Evolutionary conservation across 1,284 basidiomycete genomes (phyloP).

Genomic region (Puccinia sorghi): DNA sequence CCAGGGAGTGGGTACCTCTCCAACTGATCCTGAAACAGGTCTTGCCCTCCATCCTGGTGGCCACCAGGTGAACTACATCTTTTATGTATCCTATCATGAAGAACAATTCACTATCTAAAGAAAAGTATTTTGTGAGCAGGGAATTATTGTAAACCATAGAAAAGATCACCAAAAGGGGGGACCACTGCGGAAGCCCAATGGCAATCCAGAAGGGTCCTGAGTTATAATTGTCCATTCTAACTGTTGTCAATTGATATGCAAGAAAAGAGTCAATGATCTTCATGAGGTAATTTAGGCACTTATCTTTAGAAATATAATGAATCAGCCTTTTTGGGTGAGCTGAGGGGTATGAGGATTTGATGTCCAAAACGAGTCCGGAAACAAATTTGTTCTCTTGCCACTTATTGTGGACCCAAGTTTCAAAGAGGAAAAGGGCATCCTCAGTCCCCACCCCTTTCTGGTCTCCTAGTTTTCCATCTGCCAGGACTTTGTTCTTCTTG

Average conservation of each 20-base stretch:
- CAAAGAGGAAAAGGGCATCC: no score
- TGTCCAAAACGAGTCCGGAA: no score
- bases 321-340: not conserved
- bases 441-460: no score
- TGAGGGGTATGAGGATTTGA: not conserved
- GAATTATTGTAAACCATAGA: slow-evolving; percentile 20
- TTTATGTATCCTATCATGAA: slow-evolving; percentile 2
- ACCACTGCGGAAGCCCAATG: not conserved
- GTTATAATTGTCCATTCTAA: no score
- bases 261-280: no score
- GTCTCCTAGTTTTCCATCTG: not conserved
- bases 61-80: not conserved
- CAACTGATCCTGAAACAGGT: no score
- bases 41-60: no score
- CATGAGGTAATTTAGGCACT: no score
- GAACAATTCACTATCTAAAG: not conserved
- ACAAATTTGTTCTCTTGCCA: not conserved
- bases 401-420: no score
- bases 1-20: not conserved
- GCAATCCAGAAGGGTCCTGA: not conserved
- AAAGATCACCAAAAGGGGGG: slow-evolving; percentile 21
- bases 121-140: not conserved
- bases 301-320: no score
- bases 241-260: no score
- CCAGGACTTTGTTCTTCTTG: not conserved